Base-by-base conservation (phyloP, 805 yeast species). In the Saccharomycopsis lassenensis region DNA sequence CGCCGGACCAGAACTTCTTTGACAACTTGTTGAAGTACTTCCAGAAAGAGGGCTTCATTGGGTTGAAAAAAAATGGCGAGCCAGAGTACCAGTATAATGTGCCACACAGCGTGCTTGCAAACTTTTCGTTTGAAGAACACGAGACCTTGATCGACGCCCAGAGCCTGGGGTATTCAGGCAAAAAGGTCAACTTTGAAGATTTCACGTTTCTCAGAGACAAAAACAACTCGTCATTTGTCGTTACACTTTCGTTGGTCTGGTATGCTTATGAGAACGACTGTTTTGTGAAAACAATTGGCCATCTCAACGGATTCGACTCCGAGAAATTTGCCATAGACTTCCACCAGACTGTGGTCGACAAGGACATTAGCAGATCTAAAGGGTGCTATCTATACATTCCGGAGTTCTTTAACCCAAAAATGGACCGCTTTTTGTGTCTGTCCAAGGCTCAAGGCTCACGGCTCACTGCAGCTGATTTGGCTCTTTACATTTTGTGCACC, bases 21-120 rank as follows among this genome's bases (percentile, higher is more conserved):
- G 41, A 41, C 21, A 37, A 31, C 19, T 27, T 41, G 6, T 12
- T 37, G 30, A 28, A 29, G 15, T 36, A 41, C 3, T 19, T 41
- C 22, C 44, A 41, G 22, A 39, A 36, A n/a, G 29, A 33, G 11
- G 45, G 37, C n/a, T 34, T 41, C n/a, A 29, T 33, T 15, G 29
- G 25, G 12, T 32, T 29, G 19, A n/a, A 31, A 15, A 26, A 26
- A 12, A 24, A 23, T 12, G 19, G 7, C 7, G 29, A 32, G 22
- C 4, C 19, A 4, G 31, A 30, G 10, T 11, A 20, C 12, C 11
- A 24, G 22, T 40, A 18, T 24, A 20, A 33, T 10, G 29, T 36
- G 7, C 46, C 46, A 4, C 15, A 22, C 14, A 39, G 40, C 24
- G 29, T 36, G 28, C 32, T 33, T 16, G 39, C 36, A 22, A 42